Conservation (phyloP, 768 basidiomycete genomes). For the Boletus insuetus region DNA sequence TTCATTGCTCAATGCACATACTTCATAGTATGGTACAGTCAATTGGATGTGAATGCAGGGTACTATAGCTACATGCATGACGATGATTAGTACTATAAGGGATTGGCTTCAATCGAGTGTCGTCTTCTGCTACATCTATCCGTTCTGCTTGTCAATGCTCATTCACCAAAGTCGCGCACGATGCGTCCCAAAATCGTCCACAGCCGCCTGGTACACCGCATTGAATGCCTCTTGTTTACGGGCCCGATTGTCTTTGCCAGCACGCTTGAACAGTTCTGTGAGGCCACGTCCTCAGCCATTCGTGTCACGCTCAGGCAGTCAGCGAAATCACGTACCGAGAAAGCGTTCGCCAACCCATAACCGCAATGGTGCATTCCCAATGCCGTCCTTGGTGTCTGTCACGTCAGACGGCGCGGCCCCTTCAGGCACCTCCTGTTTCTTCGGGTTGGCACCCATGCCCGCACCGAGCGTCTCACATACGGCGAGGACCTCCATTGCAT, state of each 20-base stretch:
- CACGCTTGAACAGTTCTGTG: conserved; percentile 57
- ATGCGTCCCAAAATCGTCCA: conserved; percentile 17
- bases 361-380: conserved; percentile 64
- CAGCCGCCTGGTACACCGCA: conserved; percentile 24
- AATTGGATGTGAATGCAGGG: not conserved
- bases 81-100: not conserved
- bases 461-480: conserved; percentile 70
- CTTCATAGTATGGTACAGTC: not conserved
- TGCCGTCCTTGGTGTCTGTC: conserved; percentile 25
- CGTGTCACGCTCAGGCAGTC: not conserved
- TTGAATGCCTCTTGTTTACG: conserved; percentile 49
- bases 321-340: conserved; percentile 43
- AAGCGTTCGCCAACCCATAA: conserved; percentile 73
- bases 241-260: conserved; percentile 47
- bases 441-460: conserved; percentile 52
- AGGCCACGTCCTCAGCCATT: not conserved
- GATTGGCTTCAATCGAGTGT: not conserved
- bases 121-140: not conserved
- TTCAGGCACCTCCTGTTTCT: conserved; percentile 11
- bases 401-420: not conserved
- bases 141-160: too few relatives aligned
- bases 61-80: conserved; percentile 10
- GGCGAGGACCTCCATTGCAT: conserved; percentile 62
- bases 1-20: not conserved
- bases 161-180: conserved; percentile 19